These are phyloP conservation scores for Begonia peltatifolia DNA, from an alignment of 306 rosid species.

Conservation along the genomic window DNA sequence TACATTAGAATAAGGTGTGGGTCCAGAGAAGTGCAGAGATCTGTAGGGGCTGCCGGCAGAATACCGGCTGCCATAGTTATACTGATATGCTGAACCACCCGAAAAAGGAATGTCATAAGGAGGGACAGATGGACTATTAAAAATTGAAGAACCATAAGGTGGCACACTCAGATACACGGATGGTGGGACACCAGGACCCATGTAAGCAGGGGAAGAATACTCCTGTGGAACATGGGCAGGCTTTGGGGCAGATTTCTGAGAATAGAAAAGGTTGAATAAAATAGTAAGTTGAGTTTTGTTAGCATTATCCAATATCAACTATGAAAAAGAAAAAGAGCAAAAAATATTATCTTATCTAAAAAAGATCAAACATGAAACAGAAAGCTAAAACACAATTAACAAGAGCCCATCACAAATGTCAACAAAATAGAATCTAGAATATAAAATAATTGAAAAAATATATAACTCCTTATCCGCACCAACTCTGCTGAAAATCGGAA, in stretches of 20 bases:
- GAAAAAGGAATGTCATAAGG: constrained; percentile 86
- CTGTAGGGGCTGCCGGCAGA: constrained; percentile 87
- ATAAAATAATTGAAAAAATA: too few species aligned
- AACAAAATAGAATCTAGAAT: too few species aligned
- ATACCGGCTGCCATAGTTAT: constrained; percentile 65
- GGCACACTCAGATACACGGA: constrained; percentile 88
- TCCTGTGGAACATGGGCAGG: constrained; percentile 70
- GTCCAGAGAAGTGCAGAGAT: constrained; percentile 76
- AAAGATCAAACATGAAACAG: too few species aligned
- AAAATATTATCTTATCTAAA: too few species aligned
- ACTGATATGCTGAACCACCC: constrained; percentile 91
- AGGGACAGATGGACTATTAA: constrained; percentile 80
- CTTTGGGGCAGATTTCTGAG: constrained; percentile 77
- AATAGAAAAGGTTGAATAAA: constrained; percentile 1
- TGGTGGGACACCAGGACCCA: constrained; percentile 75
- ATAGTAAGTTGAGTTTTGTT: not conserved
- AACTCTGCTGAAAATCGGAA: too few species aligned
- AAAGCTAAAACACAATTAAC: too few species aligned
- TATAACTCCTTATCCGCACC: too few species aligned
- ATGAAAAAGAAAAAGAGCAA: too few species aligned
- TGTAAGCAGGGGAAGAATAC: constrained; percentile 56
- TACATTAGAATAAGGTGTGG: constrained; percentile 79
- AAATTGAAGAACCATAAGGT: constrained; percentile 83
- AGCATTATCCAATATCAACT: not conserved
- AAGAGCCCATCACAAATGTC: too few species aligned